A percentile compares a stretch with the other conserved stretches of the same genome.
These are phyloP conservation scores for Colletotrichum falcatum DNA, from an alignment of 2,329 filamentous ascomycete genomes.

Conservation along the genomic window DNA sequence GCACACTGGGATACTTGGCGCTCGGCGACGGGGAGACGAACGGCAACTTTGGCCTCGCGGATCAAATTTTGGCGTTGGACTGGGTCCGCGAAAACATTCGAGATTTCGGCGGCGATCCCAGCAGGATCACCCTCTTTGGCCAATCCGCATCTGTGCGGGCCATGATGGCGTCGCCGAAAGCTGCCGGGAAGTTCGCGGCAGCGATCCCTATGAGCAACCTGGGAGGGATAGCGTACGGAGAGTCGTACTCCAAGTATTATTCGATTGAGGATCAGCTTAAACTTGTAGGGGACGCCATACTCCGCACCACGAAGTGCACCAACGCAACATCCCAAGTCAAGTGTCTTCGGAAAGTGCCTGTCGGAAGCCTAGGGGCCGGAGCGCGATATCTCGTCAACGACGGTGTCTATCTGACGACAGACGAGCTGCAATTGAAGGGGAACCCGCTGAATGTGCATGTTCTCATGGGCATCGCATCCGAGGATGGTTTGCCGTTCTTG, in stretches of 20 bases:
- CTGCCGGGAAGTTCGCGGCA: slow-evolving; percentile 59
- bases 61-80: slow-evolving; percentile 62
- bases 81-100: slow-evolving; percentile 64
- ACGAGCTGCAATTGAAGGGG: slow-evolving; percentile 60
- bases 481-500: slow-evolving; percentile 68
- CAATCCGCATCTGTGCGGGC: slow-evolving; percentile 64
- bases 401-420: slow-evolving; percentile 62
- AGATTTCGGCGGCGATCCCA: slow-evolving; percentile 68
- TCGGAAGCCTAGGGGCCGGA: slow-evolving; percentile 56
- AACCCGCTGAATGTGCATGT: slow-evolving; percentile 63
- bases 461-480: slow-evolving; percentile 65
- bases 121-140: slow-evolving; percentile 67
- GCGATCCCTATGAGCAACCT: slow-evolving; percentile 59
- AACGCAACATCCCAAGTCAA: slow-evolving; percentile 61
- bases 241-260: slow-evolving; percentile 69
- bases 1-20: slow-evolving; percentile 69
- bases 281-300: slow-evolving; percentile 62
- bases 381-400: slow-evolving; percentile 68
- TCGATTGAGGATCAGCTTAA: slow-evolving; percentile 65
- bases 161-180: slow-evolving; percentile 61
- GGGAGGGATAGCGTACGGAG: slow-evolving; percentile 63
- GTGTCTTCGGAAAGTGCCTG: slow-evolving; percentile 63
- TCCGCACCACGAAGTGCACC: slow-evolving; percentile 64
- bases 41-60: slow-evolving; percentile 62
- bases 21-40: slow-evolving; percentile 59